Percentiles rank a stretch among this genome's conserved stretches.
Evolutionary conservation across 1,139 yeast species (phyloP).

Genomic region (Blastobotrys malaysiensis): DNA sequence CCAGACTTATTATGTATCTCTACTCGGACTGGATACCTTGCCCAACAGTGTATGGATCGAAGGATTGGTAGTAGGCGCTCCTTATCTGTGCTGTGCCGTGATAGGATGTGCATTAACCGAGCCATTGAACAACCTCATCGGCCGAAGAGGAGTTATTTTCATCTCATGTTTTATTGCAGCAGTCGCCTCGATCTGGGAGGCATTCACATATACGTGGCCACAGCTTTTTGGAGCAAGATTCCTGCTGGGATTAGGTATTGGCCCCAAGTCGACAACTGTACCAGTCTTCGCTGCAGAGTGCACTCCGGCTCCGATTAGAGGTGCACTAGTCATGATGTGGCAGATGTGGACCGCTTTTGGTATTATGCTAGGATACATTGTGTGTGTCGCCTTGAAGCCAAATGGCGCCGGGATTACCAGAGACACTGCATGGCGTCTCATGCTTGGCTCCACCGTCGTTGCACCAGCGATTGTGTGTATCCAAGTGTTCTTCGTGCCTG

Average conservation of each 20-base stretch:
- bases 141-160: slow-evolving; percentile 73
- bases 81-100: slow-evolving; percentile 67
- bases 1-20: slow-evolving; percentile 57
- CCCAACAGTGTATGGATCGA: slow-evolving; percentile 49
- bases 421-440: slow-evolving; percentile 71
- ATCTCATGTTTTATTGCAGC: slow-evolving; percentile 61
- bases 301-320: slow-evolving; percentile 70
- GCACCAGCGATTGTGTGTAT: slow-evolving; percentile 65
- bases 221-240: slow-evolving; percentile 71
- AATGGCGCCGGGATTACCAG: slow-evolving; percentile 39
- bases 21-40: slow-evolving; percentile 38
- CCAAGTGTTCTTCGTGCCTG: slow-evolving; percentile 70
- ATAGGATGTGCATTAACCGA: slow-evolving; percentile 74
- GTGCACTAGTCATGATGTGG: slow-evolving; percentile 83
- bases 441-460: slow-evolving; percentile 72
- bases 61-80: slow-evolving; percentile 77
- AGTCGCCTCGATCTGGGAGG: slow-evolving; percentile 71
- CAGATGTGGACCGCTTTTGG: slow-evolving; percentile 87
- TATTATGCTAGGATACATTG: slow-evolving; percentile 73
- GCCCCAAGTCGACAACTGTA: slow-evolving; percentile 75
- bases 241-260: slow-evolving; percentile 70
- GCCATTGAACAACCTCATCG: slow-evolving; percentile 54
- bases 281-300: slow-evolving; percentile 85
- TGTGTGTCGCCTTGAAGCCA: slow-evolving; percentile 57
- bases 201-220: slow-evolving; percentile 65